Conservation (phyloP, 2,329 filamentous ascomycete species). For the Aurifilum marmelostoma region DNA sequence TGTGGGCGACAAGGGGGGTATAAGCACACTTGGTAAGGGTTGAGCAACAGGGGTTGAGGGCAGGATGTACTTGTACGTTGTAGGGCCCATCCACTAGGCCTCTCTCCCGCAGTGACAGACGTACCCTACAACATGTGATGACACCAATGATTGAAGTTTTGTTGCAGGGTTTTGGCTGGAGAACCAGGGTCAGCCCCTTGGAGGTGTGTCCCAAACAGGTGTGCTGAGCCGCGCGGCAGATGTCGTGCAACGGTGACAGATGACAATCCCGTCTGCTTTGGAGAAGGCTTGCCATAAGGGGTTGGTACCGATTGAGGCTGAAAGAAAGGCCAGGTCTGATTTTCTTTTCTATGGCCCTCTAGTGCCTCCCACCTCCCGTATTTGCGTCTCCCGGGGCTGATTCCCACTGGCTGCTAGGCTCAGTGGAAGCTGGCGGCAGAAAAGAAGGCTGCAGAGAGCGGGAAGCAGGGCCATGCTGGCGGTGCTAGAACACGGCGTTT, state of each 20-base stretch:
- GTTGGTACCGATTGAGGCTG: slow-evolving; percentile 9
- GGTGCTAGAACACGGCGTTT: not conserved
- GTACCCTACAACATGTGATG: not conserved
- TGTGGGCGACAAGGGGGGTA: not conserved
- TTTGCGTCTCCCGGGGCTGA: not conserved
- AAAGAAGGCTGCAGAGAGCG: not conserved
- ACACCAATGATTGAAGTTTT: not conserved
- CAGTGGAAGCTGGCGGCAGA: not conserved
- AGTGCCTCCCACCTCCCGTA: not conserved
- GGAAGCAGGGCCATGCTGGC: not conserved
- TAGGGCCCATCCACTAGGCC: not conserved
- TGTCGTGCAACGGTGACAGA: not conserved
- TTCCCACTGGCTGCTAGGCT: not conserved
- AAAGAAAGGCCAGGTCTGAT: not conserved
- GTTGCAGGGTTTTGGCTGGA: not conserved
- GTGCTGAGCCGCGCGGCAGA: slow-evolving; percentile 6
- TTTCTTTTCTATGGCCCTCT: not conserved
- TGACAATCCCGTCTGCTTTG: not conserved
- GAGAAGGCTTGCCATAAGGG: not conserved
- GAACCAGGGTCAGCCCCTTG: not conserved
- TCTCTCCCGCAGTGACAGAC: not conserved
- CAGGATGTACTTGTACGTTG: not conserved
- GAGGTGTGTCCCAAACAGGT: not conserved
- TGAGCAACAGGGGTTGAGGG: not conserved
- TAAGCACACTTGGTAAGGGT: not conserved